Conservation (phyloP, 441 rosid species). For the Pelargonium cotyledonis region DNA sequence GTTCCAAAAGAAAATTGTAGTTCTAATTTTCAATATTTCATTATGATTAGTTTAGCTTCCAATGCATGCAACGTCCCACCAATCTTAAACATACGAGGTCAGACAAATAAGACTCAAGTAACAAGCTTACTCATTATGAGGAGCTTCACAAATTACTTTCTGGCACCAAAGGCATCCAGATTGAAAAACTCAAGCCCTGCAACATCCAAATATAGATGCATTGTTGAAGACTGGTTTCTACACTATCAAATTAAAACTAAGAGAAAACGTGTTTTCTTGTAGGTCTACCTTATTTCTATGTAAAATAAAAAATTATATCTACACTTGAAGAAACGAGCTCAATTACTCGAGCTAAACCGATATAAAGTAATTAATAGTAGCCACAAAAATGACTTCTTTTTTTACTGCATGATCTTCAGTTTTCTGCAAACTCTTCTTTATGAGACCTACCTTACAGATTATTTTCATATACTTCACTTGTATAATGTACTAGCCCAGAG, state of each 20-base stretch:
- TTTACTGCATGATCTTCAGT: too few relatives aligned
- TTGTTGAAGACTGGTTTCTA: constrained; percentile 41
- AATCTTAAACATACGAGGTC: constrained; percentile 18
- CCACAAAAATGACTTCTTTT: too few relatives aligned
- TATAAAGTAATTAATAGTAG: too few relatives aligned
- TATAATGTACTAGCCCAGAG: too few relatives aligned
- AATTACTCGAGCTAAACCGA: too few relatives aligned
- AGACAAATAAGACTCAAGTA: constrained; percentile 24
- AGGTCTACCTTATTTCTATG: neutral
- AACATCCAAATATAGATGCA: constrained; percentile 66
- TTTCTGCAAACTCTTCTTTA: too few relatives aligned
- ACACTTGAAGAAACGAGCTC: too few relatives aligned
- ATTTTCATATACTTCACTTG: too few relatives aligned
- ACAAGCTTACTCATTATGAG: constrained; percentile 42
- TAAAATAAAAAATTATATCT: too few relatives aligned
- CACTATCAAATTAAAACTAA: constrained; percentile 28
- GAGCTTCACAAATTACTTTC: constrained; percentile 52
- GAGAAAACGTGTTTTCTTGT: constrained; percentile 16
- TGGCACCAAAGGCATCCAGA: constrained; percentile 48
- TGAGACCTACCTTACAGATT: too few relatives aligned
- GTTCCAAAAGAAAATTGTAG: neutral
- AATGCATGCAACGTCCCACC: constrained; percentile 8
- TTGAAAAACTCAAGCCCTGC: constrained; percentile 46
- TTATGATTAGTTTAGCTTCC: neutral
- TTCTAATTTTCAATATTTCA: too few relatives aligned